phyloP scores from a whole-genome alignment of 139 green algal species.

The Closterium sp. region DNA sequence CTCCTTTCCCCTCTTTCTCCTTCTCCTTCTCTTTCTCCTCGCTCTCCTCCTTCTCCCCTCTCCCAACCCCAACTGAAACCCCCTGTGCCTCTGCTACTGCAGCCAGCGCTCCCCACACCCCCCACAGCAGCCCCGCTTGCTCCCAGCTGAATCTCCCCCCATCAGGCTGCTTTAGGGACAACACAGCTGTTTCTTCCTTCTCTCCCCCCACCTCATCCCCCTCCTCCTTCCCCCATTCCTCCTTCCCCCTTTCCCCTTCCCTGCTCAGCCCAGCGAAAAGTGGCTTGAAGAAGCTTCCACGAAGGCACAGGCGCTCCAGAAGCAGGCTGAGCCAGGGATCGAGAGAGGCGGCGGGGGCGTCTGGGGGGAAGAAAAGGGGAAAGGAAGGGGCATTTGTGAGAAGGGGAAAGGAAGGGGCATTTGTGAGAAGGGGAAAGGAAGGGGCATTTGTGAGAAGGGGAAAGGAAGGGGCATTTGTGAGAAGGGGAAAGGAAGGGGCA shows the following conservation, averaged over 20 bases:
- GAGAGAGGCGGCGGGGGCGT: background rate
- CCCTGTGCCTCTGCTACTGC: background rate
- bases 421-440: too few species aligned
- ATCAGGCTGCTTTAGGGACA: too few species aligned
- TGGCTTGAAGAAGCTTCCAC: background rate
- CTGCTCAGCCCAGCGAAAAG: background rate
- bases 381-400: too few species aligned
- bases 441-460: too few species aligned
- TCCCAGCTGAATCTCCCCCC: background rate
- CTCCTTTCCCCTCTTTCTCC: background rate
- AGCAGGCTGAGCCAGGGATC: background rate
- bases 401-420: too few species aligned
- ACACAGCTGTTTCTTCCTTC: too few species aligned
- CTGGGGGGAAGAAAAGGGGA: background rate
- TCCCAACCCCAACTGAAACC: background rate
- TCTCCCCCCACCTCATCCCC: too few species aligned
- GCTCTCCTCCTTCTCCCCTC: background rate
- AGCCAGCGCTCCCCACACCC: background rate
- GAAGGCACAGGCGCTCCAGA: background rate
- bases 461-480: too few species aligned
- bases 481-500: too few species aligned
- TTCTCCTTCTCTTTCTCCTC: background rate
- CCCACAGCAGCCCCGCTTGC: background rate
- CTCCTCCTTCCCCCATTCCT: background rate
- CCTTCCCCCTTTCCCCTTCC: too few species aligned